phyloP scores from a whole-genome alignment of 441 rosid genomes.

The Breynia disticha region DNA sequence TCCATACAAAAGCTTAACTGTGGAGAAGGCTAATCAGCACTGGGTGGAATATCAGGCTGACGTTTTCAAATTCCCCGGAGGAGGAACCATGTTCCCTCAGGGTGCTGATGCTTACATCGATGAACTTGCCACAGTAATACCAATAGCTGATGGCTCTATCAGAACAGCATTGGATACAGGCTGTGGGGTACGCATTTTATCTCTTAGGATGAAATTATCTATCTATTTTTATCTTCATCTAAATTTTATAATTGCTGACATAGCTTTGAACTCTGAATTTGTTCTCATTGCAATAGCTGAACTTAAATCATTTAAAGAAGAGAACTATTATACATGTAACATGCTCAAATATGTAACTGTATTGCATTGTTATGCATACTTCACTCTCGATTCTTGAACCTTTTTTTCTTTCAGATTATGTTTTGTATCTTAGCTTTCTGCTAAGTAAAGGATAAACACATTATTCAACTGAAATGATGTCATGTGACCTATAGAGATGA shows the following conservation, averaged over 20 bases:
- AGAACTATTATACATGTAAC: no score
- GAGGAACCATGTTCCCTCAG: slow-evolving; percentile 90
- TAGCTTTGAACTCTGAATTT: no score
- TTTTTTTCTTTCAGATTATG: no score
- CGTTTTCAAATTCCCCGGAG: slow-evolving; percentile 75
- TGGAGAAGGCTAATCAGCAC: slow-evolving; percentile 78
- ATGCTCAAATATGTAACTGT: no score
- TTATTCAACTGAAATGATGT: no score
- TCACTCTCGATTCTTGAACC: no score
- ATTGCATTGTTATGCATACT: no score
- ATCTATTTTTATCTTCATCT: neutral
- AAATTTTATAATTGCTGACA: neutral
- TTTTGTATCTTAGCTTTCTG: no score
- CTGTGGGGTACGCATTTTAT: slow-evolving; percentile 55
- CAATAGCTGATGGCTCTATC: slow-evolving; percentile 63
- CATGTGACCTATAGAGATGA: no score
- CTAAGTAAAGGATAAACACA: no score
- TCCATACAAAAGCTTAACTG: slow-evolving; percentile 70
- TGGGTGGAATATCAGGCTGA: slow-evolving; percentile 73
- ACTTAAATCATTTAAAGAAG: no score
- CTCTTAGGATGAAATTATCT: neutral
- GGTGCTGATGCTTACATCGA: slow-evolving; percentile 80
- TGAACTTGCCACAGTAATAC: slow-evolving; percentile 53
- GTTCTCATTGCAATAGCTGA: no score
- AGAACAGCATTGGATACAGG: slow-evolving; percentile 88